Percentiles rank a stretch among this genome's conserved stretches.
Evolutionary conservation across 352 stramenopile genomes (phyloP).

Genomic region (Globisporangium splendens): DNA sequence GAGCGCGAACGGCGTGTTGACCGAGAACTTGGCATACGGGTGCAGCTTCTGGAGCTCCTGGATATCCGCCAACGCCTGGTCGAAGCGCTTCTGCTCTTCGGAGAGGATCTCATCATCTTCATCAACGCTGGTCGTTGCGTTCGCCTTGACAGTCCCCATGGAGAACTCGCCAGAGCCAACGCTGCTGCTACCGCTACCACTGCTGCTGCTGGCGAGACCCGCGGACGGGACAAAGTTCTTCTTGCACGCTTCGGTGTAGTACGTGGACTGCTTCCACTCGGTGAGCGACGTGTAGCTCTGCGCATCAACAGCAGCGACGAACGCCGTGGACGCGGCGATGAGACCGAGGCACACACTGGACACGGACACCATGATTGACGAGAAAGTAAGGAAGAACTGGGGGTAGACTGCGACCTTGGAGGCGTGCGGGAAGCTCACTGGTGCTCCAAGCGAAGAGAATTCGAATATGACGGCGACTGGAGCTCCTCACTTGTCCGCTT

Average conservation of each 20-base stretch:
- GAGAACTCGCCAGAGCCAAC: constrained; percentile 18
- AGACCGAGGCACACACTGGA: no score
- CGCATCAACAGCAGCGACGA: neutral
- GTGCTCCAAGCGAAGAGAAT: no score
- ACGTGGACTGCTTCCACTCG: constrained; percentile 34
- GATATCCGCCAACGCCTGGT: constrained; percentile 34
- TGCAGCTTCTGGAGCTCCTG: constrained; percentile 41
- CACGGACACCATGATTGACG: no score
- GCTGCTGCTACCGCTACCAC: no score
- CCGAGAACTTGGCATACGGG: constrained; percentile 49
- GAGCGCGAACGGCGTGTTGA: constrained; percentile 56
- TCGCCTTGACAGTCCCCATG: constrained; percentile 14
- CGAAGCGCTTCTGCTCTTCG: constrained; percentile 55
- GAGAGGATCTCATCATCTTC: no score
- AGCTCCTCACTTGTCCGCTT: no score
- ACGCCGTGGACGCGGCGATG: no score
- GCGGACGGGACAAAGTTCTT: constrained; percentile 21
- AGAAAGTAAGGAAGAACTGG: no score
- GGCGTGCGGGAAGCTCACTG: no score
- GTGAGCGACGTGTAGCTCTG: constrained; percentile 21
- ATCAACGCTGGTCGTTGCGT: constrained; percentile 16
- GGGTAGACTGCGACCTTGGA: no score
- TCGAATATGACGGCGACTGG: no score
- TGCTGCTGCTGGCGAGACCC: no score
- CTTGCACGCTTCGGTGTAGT: constrained; percentile 31